Evolutionary conservation across 495 filamentous ascomycete genomes (phyloP).

Genomic region (Xylaria intraflava): DNA sequence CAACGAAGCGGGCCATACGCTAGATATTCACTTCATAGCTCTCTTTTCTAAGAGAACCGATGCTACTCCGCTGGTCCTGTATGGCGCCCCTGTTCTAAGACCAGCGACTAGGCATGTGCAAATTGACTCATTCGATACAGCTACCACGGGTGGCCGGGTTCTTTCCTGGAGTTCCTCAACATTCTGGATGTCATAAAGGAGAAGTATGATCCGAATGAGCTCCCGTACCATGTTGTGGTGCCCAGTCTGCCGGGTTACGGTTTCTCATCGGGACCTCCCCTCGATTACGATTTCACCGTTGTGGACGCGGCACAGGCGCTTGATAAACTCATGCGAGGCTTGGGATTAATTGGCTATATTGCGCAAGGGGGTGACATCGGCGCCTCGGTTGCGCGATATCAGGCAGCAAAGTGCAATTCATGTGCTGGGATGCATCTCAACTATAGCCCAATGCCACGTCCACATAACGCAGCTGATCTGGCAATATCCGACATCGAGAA

Average conservation of each 20-base stretch:
- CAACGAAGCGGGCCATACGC: conserved; percentile 27
- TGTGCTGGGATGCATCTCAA: no score
- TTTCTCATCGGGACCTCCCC: conserved; percentile 48
- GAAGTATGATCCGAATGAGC: conserved; percentile 47
- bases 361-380: no score
- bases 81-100: no score
- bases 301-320: conserved; percentile 42
- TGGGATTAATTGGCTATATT: no score
- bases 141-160: conserved; percentile 40
- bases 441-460: no score
- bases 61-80: conserved; percentile 51
- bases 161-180: conserved; percentile 51
- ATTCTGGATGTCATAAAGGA: conserved; percentile 36
- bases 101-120: no score
- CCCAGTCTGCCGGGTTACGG: conserved; percentile 59
- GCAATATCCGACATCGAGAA: no score
- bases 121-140: no score
- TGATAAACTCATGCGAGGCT: conserved; percentile 51
- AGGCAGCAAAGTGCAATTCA: no score
- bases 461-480: no score
- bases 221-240: conserved; percentile 61
- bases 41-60: conserved; percentile 53
- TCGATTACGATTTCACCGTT: conserved; percentile 42
- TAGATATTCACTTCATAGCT: conserved; percentile 56
- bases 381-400: no score